Conservation (phyloP, 108 stramenopile species). For the Fistulifera solaris region DNA sequence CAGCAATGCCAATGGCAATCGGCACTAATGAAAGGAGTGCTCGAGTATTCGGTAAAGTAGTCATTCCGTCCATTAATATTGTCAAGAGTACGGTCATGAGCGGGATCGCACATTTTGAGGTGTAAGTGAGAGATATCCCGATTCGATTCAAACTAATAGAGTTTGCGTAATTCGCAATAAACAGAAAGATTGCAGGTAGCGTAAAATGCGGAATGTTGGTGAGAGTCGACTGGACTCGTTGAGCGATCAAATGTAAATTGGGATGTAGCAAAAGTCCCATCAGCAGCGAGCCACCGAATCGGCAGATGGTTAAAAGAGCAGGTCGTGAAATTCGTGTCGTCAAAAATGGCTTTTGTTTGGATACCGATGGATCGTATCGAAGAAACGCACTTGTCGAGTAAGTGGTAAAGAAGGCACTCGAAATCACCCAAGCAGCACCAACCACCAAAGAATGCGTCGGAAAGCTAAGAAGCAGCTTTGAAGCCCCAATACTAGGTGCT, state of each 20-base stretch:
- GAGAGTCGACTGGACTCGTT: constrained; percentile 38
- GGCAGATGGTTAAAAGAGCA: constrained; percentile 52
- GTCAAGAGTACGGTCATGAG: constrained; percentile 61
- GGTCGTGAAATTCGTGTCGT: constrained; percentile 31
- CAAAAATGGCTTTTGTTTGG: not conserved
- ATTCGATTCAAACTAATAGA: constrained; percentile 62
- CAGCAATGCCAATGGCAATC: constrained; percentile 63
- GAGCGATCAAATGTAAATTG: constrained; percentile 22
- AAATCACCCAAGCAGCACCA: constrained; percentile 54
- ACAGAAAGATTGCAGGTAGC: constrained; percentile 55
- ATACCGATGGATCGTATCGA: constrained; percentile 29
- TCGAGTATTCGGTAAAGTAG: constrained; percentile 35
- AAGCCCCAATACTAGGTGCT: not conserved
- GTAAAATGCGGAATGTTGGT: constrained; percentile 27
- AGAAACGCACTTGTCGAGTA: constrained; percentile 68
- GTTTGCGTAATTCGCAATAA: constrained; percentile 64
- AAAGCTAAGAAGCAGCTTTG: not conserved
- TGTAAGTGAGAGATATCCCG: constrained; percentile 72
- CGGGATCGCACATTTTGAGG: constrained; percentile 71
- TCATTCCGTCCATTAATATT: constrained; percentile 41
- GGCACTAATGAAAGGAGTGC: constrained; percentile 57
- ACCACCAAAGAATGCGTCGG: constrained; percentile 14
- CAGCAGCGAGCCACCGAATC: constrained; percentile 59
- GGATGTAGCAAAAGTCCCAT: constrained; percentile 54
- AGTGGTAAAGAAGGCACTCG: constrained; percentile 58